Base-by-base conservation (phyloP, 2,329 filamentous ascomycete species). In the Fusarium fujikuroi region DNA sequence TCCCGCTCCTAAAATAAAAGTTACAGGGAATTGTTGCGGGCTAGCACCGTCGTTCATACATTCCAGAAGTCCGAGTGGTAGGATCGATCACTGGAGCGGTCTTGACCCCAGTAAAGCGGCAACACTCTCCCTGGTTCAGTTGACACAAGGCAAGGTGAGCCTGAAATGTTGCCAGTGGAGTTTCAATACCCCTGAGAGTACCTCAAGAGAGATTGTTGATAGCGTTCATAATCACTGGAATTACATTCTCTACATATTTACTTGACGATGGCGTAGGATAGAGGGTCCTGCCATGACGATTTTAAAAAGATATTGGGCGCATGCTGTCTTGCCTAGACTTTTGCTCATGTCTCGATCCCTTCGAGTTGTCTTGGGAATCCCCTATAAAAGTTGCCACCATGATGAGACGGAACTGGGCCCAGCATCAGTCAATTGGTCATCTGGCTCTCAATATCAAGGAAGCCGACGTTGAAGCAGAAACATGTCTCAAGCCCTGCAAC, bases 61-160 rank as follows among this genome's bases (percentile, higher is more conserved):
- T 77, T 77, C 76, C 76, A 76, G 72, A 75, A 77, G 75, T 63
- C 37, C 44, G 65, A 56, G 63, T 52, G 49, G 58, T 58, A 66
- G 60, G 59, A 69, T 72, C 71, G 72, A 74, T 72, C 67, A 69
- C 52, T 47, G 56, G 50, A 60, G 60, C 63, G 60, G 47, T 36
- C 40, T 30, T 66, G 58, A 69, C 63, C 75, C 69, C 25, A 49
- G 68, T 34, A 53, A 47, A 65, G 64, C 14, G 67, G 49, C 67
- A 43, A 60, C 44, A 43, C 53, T 60, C 53, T 30, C 30, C 32
- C 39, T 68, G 23, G 54, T 28, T 58, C 34, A 54, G 21, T 43
- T 44, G 52, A 39, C 47, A 64, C 53, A 30, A 56, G 59, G 66
- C 62, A 66, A 60, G 62, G 40, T 30, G 42, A 56, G 49, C 57